Base-by-base conservation (phyloP, 805 yeast genomes). In the Wickerhamomyces bisporus region DNA sequence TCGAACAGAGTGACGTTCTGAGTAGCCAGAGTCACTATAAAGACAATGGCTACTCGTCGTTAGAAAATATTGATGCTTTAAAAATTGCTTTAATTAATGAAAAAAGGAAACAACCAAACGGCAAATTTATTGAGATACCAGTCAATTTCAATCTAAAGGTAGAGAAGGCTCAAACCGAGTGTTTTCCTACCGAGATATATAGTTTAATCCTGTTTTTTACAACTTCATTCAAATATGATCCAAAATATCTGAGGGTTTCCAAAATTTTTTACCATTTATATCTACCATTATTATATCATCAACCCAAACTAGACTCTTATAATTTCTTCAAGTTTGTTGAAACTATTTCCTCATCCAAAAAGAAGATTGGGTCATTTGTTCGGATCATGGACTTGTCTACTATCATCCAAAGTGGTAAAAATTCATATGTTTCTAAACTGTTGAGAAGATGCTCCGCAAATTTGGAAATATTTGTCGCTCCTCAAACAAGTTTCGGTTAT, bases 401-500 rank as follows among this genome's bases (percentile, higher is more conserved):
- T 31, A 86, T 89, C 34, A 78, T 88, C 43, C 98, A 93, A 60
- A 73, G 86, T 26, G 98, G 98, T 11, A 88, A 86, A 57, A 93
- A 88, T 60, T 91, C 97, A 5, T 83, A 71, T 58, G 87, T 91
- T 11, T 86, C 97, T 0, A 81, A 85, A 47, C 57, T 93, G 6
- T 64, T 93, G 39, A 75, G 95, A 51, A 70, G 96, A 29, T 85
- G 96, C 38, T 74, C 88, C 8, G 58, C 70, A 15, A 72, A 69
- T 27, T 64, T 93, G 34, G 74, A 78, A 45, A 65, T 70, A 10
- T 88, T 93, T 50, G 73, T 84, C 7, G 96, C 98, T 0, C 96
- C 98, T 3, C 98, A 91, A 56, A 81, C 97, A 24, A 83, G 94
- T 63, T 91, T 93, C 65, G 98, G 98, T 0, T 73, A 79, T 35